Evolutionary conservation across 2,329 filamentous ascomycete species (phyloP).

Genomic region (Thelonectria blattea): DNA sequence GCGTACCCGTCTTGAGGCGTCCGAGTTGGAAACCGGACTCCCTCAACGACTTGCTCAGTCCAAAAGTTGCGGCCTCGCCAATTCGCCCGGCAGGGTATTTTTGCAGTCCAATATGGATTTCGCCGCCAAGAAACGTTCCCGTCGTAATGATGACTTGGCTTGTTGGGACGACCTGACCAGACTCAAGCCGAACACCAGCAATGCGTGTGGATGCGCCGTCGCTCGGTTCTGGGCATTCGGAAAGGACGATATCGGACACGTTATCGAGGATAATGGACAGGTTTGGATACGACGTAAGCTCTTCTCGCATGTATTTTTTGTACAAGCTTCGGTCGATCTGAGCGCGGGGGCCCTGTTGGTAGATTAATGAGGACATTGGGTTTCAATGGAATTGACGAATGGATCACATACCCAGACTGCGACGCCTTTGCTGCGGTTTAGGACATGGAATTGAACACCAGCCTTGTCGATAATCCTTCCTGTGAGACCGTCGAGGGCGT

Average conservation of each 20-base stretch:
- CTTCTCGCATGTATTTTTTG: conserved; percentile 87
- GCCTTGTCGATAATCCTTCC: conserved; percentile 91
- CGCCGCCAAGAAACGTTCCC: conserved; percentile 91
- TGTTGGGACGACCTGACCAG: conserved; percentile 82
- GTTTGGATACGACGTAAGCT: conserved; percentile 78
- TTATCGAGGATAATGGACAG: conserved; percentile 83
- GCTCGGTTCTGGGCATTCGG: conserved; percentile 52
- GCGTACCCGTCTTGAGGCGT: conserved; percentile 93
- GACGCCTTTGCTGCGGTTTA: conserved; percentile 90
- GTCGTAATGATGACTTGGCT: conserved; percentile 91
- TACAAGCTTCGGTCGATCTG: conserved; percentile 94
- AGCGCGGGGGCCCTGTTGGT: conserved; percentile 75
- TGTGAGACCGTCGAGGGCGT: conserved; percentile 89
- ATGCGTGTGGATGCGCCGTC: conserved; percentile 70
- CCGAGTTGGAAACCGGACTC: conserved; percentile 90
- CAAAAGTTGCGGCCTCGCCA: conserved; percentile 91
- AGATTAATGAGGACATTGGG: conserved; percentile 4
- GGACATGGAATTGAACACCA: conserved; percentile 88
- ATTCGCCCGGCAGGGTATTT: conserved; percentile 87
- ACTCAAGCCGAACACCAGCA: conserved; percentile 84
- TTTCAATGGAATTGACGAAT: background rate
- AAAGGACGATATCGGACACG: conserved; percentile 85
- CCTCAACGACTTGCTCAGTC: conserved; percentile 85
- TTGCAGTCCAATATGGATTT: conserved; percentile 93
- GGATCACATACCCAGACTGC: conserved; percentile 76